Conservation (phyloP, 305 asterid genomes). For the Euphrasia arctica region DNA sequence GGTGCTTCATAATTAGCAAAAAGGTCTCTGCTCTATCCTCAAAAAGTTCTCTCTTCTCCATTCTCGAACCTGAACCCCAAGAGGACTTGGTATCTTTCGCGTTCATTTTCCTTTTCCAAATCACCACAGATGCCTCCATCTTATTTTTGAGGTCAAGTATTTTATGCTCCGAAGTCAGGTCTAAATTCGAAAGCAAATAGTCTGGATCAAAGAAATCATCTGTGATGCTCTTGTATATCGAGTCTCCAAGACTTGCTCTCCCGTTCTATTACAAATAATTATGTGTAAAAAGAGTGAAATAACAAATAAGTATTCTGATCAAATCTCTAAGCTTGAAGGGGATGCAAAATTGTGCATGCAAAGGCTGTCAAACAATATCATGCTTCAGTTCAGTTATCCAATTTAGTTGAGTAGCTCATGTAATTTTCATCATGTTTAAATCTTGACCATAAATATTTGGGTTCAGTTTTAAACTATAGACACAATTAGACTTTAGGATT, state of each 20-base stretch:
- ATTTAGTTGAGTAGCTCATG: background rate
- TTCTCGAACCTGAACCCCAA: constrained; percentile 65
- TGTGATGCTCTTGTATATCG: constrained; percentile 63
- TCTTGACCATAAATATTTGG: background rate
- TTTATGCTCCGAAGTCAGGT: constrained; percentile 65
- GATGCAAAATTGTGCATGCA: background rate
- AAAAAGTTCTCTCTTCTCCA: constrained; percentile 64
- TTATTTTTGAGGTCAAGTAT: constrained; percentile 67
- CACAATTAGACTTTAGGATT: background rate
- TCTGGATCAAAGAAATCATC: constrained; percentile 78
- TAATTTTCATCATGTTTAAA: background rate
- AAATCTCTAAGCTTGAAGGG: background rate
- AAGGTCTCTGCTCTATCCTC: constrained; percentile 76
- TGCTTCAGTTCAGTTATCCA: background rate
- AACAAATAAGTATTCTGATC: background rate
- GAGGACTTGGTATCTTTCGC: constrained; percentile 62
- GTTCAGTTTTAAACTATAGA: background rate
- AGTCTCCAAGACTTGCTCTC: constrained; percentile 69
- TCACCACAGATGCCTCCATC: constrained; percentile 73
- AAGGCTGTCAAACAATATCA: background rate
- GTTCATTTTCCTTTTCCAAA: constrained; percentile 68
- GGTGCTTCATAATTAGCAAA: constrained; percentile 60
- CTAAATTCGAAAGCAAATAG: constrained; percentile 46
- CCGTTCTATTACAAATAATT: constrained; percentile 46
- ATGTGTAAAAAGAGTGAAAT: constrained; percentile 4